Base-by-base conservation (phyloP, 805 yeast species). In the Candida ponderosae region DNA sequence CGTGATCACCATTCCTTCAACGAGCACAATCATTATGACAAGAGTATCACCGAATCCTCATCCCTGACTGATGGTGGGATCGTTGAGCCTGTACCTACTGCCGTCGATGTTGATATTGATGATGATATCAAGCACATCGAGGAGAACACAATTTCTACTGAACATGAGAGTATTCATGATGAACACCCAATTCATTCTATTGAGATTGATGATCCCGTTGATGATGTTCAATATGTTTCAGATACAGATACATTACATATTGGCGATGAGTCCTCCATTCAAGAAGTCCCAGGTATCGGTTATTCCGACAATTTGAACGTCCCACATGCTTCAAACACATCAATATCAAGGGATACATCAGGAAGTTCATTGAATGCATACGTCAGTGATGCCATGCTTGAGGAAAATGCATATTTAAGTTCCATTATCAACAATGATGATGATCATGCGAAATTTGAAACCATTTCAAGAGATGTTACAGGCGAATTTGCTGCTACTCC, bases 181-280 rank as follows among this genome's bases (percentile, higher is more conserved):
- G 21, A 28, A n/a, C 27, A 15, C 13, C 10, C 9, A 10, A 18
- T 29, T 10, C 16, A 21, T 6, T 30, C 29, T n/a, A 24, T 19
- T 29, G 29, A 13, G 13, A 18, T 19, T 29, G 30, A 34, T 11
- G 29, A 33, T 18, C 18, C 24, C 11, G 29, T 15, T 21, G 23
- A 21, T 21, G 9, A 21, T 5, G 17, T 29, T 3, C 34, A 35
- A 16, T 45, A 45, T 6, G 37, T 45, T 14, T 45, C 56, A 9
- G 55, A 48, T 34, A 33, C 53, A 1, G 58, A 52, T 29, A 44
- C 56, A 7, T 33, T 45, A 18, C 55, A 52, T 17, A 44, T 50
- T 16, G 43, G 37, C 19, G 46, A 39, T 16, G 27, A 18, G 19
- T 34, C 37, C 2, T 41, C 39, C 15, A 16, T 38, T 4, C 19